phyloP scores from a whole-genome alignment of 345 rosid species.

The Hypericum androsaemum region DNA sequence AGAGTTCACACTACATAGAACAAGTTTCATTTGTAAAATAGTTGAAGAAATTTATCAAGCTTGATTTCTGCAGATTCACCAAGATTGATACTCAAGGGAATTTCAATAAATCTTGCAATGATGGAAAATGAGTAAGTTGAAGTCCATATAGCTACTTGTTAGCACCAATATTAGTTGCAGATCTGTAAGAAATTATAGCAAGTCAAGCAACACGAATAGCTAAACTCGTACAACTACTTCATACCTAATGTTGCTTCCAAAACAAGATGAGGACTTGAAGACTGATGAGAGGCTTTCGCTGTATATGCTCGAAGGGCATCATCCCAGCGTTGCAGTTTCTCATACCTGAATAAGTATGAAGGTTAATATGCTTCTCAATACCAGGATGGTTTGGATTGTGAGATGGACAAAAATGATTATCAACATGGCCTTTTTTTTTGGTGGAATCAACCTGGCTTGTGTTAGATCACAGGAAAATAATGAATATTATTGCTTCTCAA shows the following conservation, averaged over 20 bases:
- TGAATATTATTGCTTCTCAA: background rate
- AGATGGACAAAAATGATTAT: background rate
- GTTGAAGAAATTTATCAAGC: too few relatives aligned
- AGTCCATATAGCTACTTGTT: too few relatives aligned
- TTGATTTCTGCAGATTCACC: background rate
- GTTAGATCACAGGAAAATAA: background rate
- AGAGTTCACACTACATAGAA: too few relatives aligned
- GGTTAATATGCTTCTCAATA: background rate
- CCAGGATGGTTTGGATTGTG: background rate
- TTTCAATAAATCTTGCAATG: slow-evolving; percentile 7
- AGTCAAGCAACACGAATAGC: background rate
- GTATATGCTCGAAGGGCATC: slow-evolving; percentile 97
- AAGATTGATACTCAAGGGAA: background rate
- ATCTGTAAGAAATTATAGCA: background rate
- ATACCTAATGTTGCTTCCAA: slow-evolving; percentile 85
- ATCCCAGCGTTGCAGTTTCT: slow-evolving; percentile 98
- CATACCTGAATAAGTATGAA: slow-evolving; percentile 55
- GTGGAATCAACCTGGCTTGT: background rate
- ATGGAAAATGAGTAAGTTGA: too few relatives aligned
- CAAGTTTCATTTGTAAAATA: too few relatives aligned
- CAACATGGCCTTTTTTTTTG: background rate
- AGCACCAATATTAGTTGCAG: too few relatives aligned
- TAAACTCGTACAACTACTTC: slow-evolving; percentile 5
- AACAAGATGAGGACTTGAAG: slow-evolving; percentile 59
- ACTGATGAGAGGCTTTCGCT: slow-evolving; percentile 69